Percentiles rank a stretch among this genome's conserved stretches.
Evolutionary conservation across 1,139 yeast species (phyloP).

Genomic region (Debaryomyces sp.): DNA sequence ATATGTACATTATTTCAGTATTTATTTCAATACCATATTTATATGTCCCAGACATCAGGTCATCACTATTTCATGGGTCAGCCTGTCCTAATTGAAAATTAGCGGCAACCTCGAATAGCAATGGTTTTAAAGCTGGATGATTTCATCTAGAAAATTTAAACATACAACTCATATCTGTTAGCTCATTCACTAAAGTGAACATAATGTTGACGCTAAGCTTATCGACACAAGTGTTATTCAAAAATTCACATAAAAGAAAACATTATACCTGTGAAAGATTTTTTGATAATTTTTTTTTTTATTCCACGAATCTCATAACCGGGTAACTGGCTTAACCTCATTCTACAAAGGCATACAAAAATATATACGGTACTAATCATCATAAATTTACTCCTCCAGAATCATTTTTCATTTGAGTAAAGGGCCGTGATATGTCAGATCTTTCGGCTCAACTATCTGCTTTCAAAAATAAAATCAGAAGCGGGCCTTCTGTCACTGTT

Average conservation of each 20-base stretch:
- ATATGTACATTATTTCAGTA: slow-evolving; percentile 3
- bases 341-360: not conserved
- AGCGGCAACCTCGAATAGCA: slow-evolving; percentile 90
- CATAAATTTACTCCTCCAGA: not conserved
- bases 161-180: slow-evolving; percentile 18
- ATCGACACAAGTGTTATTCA: slow-evolving; percentile 11
- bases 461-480: slow-evolving; percentile 49
- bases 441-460: slow-evolving; percentile 52
- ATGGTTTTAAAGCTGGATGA: slow-evolving; percentile 68
- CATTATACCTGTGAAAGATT: not conserved
- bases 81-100: slow-evolving; percentile 39
- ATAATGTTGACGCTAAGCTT: slow-evolving; percentile 24
- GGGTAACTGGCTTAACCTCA: slow-evolving; percentile 6
- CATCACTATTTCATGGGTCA: slow-evolving; percentile 78
- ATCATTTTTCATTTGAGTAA: not conserved
- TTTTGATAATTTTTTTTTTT: not conserved
- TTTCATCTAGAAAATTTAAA: slow-evolving; percentile 30
- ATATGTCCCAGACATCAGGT: slow-evolving; percentile 82
- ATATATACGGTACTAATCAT: not conserved
- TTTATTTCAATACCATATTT: slow-evolving; percentile 2
- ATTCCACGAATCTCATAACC: not conserved
- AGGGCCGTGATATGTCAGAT: slow-evolving; percentile 37
- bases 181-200: slow-evolving; percentile 16
- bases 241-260: slow-evolving; percentile 10
- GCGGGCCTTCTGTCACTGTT: slow-evolving; percentile 47